These are phyloP conservation scores for Silene noctiflora DNA, from an alignment of 179 eudicot species.

Conservation along the genomic window DNA sequence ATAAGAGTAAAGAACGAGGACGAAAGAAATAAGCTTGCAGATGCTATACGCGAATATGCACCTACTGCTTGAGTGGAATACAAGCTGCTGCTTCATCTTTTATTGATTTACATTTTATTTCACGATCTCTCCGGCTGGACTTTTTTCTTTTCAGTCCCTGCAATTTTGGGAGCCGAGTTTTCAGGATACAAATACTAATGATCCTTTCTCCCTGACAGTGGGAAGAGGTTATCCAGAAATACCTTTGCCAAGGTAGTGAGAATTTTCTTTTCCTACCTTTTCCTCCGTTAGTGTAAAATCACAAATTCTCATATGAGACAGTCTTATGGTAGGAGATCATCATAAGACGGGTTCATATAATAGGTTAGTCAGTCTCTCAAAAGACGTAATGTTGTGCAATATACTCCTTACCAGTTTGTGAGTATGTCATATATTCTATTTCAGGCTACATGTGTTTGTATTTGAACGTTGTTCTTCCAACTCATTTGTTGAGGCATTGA, in stretches of 20 bases:
- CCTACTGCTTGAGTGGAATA: constrained; percentile 44
- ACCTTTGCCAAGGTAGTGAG: constrained; percentile 13
- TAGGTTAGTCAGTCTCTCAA: not conserved
- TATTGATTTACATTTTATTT: constrained; percentile 10
- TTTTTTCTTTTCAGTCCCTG: constrained; percentile 17
- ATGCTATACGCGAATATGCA: constrained; percentile 70
- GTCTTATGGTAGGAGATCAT: not conserved
- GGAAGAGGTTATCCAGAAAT: not conserved
- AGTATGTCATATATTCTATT: constrained; percentile 1
- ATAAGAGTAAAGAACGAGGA: constrained; percentile 64
- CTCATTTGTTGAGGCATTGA: constrained; percentile 9
- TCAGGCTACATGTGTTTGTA: constrained; percentile 15
- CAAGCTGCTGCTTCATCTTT: not conserved
- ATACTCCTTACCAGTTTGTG: not conserved
- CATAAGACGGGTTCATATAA: not conserved
- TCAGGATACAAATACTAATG: constrained; percentile 15
- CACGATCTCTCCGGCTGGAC: not conserved
- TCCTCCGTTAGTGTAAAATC: not conserved
- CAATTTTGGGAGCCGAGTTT: constrained; percentile 32
- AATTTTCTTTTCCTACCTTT: not conserved
- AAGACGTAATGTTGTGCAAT: constrained; percentile 5
- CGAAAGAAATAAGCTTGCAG: constrained; percentile 77
- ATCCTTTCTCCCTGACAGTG: constrained; percentile 13
- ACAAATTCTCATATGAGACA: not conserved
- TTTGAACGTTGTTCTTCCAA: constrained; percentile 10